These are phyloP conservation scores for Colletotrichum trifolii DNA, from an alignment of 2,329 filamentous ascomycete genomes.

Conservation along the genomic window DNA sequence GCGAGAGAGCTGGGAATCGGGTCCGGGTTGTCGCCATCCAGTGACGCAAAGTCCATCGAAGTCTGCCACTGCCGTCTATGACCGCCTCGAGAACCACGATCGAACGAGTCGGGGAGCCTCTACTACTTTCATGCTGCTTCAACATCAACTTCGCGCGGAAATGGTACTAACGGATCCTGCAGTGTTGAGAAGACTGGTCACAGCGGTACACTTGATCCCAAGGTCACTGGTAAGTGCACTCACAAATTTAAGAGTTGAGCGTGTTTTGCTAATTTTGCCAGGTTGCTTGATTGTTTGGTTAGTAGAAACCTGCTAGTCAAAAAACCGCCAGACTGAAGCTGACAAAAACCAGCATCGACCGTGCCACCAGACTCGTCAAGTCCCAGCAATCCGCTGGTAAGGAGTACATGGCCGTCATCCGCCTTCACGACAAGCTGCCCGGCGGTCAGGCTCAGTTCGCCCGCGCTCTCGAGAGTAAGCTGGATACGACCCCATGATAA, in stretches of 20 bases:
- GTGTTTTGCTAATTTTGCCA: constrained; percentile 41
- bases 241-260: constrained; percentile 84
- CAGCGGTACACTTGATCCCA: constrained; percentile 97
- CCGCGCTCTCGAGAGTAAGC: constrained; percentile 82
- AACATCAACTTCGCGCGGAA: neutral
- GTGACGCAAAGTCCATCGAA: neutral
- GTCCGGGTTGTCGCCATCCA: no score
- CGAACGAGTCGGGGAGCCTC: constrained; percentile 14
- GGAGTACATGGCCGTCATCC: constrained; percentile 96
- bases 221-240: constrained; percentile 78
- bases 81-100: neutral
- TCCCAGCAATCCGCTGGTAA: constrained; percentile 99
- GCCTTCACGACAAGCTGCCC: constrained; percentile 93
- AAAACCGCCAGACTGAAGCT: constrained; percentile 1
- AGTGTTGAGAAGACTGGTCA: constrained; percentile 97
- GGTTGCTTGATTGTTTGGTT: constrained; percentile 37
- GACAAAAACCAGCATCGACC: constrained; percentile 72
- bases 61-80: constrained; percentile 16
- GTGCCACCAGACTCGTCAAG: constrained; percentile 97
- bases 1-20: no score
- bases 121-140: neutral
- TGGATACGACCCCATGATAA: neutral
- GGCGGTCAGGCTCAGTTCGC: constrained; percentile 94
- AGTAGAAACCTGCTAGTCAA: constrained; percentile 10
- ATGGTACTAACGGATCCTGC: constrained; percentile 9